Evolutionary conservation across 106 monocot genomes (phyloP).

Genomic region (Allium fistulosum): DNA sequence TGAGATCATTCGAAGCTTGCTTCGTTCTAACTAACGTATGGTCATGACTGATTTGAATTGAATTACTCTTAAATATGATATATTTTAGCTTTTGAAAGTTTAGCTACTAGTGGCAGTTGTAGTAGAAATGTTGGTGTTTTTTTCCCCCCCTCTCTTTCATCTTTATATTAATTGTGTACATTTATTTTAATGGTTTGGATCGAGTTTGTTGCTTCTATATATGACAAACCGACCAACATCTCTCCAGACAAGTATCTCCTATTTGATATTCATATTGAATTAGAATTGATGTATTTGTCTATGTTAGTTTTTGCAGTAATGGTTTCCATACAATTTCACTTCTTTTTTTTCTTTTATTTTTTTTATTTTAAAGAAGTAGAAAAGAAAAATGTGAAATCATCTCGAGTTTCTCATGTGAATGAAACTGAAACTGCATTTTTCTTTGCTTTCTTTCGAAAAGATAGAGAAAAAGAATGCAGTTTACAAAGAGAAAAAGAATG

Average conservation of each 20-base stretch:
- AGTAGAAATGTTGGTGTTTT: background rate
- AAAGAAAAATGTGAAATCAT: too few species aligned
- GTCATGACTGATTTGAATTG: background rate
- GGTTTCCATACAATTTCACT: background rate
- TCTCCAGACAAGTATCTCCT: background rate
- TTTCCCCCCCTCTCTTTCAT: background rate
- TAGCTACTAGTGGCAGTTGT: background rate
- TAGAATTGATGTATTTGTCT: too few species aligned
- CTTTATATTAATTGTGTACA: too few species aligned
- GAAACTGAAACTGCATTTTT: too few species aligned
- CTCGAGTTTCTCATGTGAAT: too few species aligned
- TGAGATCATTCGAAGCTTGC: slow-evolving; percentile 70
- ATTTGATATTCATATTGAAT: too few species aligned
- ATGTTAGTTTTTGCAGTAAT: background rate
- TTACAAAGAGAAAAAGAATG: too few species aligned
- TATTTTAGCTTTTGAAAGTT: background rate
- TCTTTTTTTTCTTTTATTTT: background rate
- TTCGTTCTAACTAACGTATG: slow-evolving; percentile 14
- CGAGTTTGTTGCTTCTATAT: too few species aligned
- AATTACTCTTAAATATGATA: too few species aligned
- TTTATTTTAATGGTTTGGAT: too few species aligned
- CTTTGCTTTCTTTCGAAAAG: too few species aligned
- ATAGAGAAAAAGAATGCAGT: too few species aligned
- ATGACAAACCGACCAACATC: background rate
- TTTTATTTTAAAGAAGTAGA: background rate